Percentiles rank a stretch among this genome's conserved stretches.
phyloP scores from a whole-genome alignment of 306 rosid genomes.

The Quercus glauca region DNA sequence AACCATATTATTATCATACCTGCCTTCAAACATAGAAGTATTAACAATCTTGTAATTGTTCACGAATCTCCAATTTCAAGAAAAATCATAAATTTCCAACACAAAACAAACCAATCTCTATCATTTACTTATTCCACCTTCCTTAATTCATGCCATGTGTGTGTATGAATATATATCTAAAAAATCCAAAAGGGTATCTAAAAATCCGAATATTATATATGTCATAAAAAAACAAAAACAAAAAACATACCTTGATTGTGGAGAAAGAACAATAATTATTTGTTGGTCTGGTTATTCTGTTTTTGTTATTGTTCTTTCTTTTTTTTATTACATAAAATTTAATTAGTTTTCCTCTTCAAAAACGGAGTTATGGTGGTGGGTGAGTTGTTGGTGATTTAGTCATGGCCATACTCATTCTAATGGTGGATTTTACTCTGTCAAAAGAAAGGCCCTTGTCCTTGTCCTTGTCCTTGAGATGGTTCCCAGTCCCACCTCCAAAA shows the following conservation, averaged over 20 bases:
- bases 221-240: neutral
- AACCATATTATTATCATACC: neutral
- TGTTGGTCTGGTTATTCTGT: too few species aligned
- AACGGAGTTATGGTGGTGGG: too few species aligned
- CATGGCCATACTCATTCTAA: too few species aligned
- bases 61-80: neutral
- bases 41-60: neutral
- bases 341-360: too few species aligned
- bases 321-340: too few species aligned
- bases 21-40: neutral
- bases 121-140: neutral
- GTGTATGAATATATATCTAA: neutral
- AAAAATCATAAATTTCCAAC: neutral
- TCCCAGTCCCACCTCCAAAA: neutral
- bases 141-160: neutral
- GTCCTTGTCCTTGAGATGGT: slow-evolving; percentile 1
- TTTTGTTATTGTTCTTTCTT: too few species aligned
- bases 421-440: too few species aligned
- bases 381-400: too few species aligned
- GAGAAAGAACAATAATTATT: too few species aligned
- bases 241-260: slow-evolving; percentile 65
- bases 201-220: neutral
- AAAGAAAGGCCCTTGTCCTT: too few species aligned
- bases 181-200: neutral
- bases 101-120: neutral